Evolutionary conservation across 331 rosid species (phyloP).

Genomic region (Malus hybrid): DNA sequence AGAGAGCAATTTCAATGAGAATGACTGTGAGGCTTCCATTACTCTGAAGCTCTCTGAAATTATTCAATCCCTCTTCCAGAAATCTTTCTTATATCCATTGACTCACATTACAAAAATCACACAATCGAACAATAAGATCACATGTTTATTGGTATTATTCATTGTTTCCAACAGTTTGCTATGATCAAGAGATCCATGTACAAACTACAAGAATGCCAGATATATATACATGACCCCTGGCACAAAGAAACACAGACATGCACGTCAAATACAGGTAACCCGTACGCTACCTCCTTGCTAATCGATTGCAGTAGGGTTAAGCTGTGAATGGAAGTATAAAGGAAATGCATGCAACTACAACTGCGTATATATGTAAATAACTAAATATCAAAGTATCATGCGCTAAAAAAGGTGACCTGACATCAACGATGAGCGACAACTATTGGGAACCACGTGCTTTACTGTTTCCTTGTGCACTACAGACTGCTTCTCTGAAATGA

Average conservation of each 20-base stretch:
- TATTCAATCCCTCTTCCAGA: too few species aligned
- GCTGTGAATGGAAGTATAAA: neutral
- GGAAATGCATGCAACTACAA: neutral
- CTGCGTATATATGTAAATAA: too few species aligned
- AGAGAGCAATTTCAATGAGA: too few species aligned
- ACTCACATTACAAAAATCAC: too few species aligned
- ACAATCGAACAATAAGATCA: too few species aligned
- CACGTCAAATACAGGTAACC: neutral
- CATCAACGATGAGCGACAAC: constrained; percentile 27
- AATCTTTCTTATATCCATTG: too few species aligned
- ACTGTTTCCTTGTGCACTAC: constrained; percentile 23
- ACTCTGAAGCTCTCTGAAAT: too few species aligned
- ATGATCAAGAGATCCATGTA: neutral
- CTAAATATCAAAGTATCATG: neutral
- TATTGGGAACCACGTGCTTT: constrained; percentile 39
- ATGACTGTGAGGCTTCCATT: too few species aligned
- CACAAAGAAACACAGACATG: neutral
- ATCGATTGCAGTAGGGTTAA: neutral
- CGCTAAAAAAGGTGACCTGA: constrained; percentile 24
- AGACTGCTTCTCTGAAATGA: constrained; percentile 18
- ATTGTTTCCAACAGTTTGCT: neutral
- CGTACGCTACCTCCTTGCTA: too few species aligned
- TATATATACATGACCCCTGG: neutral
- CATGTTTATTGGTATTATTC: neutral
- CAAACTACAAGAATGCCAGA: neutral